Conservation (phyloP, 140 eudicot species). For the Senecio squalidus region DNA sequence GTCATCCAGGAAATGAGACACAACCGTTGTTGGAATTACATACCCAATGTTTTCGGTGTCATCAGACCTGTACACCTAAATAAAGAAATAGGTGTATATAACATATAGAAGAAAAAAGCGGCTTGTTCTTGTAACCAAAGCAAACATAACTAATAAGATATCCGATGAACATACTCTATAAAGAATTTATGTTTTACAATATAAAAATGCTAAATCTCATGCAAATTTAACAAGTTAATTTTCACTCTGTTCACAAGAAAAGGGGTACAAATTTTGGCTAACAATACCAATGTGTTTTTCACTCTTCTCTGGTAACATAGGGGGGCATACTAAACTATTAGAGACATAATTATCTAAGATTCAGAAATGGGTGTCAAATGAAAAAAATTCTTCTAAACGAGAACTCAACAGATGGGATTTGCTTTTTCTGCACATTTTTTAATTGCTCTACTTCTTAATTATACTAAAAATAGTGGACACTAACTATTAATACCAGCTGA, state of each 20-base stretch:
- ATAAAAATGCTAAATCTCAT: background rate
- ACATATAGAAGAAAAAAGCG: slow-evolving; percentile 10
- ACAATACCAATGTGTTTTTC: background rate
- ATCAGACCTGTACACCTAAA: slow-evolving; percentile 89
- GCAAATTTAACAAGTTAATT: slow-evolving; percentile 7
- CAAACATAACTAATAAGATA: slow-evolving; percentile 10
- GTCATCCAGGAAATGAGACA: slow-evolving; percentile 91
- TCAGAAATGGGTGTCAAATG: too few species aligned
- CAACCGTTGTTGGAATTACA: slow-evolving; percentile 88
- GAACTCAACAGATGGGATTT: too few species aligned
- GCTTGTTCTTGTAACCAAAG: slow-evolving; percentile 5
- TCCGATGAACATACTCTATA: background rate
- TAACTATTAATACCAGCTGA: too few species aligned
- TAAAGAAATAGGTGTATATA: slow-evolving; percentile 19
- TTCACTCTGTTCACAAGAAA: slow-evolving; percentile 1
- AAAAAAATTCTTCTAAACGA: too few species aligned
- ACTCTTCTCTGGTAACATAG: slow-evolving; percentile 3
- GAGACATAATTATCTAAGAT: too few species aligned
- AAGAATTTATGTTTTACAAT: background rate
- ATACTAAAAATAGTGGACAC: too few species aligned
- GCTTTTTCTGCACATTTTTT: too few species aligned
- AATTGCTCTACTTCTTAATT: too few species aligned
- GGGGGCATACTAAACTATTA: slow-evolving; percentile 15
- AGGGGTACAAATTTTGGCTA: background rate
- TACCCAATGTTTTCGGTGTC: slow-evolving; percentile 93